These are phyloP conservation scores for Zalaria obscura DNA, from an alignment of 2,329 filamentous ascomycete species.

Conservation along the genomic window DNA sequence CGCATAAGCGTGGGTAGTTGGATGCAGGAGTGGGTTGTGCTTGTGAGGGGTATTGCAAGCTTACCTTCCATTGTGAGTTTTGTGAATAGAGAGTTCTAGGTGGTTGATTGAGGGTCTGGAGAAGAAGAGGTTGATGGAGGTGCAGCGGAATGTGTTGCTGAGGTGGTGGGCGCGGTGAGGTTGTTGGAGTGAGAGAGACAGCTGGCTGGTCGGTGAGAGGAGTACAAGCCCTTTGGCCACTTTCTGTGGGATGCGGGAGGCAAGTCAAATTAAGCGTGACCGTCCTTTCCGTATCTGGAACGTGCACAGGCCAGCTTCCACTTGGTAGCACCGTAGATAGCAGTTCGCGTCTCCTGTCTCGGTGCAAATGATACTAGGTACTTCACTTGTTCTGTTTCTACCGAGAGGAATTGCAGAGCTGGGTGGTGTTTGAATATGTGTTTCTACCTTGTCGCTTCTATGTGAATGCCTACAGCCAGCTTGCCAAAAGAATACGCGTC, in stretches of 20 bases:
- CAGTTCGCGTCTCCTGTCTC: no score
- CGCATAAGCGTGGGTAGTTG: neutral
- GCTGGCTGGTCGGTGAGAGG: neutral
- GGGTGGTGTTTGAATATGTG: no score
- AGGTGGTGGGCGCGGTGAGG: conserved; percentile 1
- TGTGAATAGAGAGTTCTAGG: conserved; percentile 4
- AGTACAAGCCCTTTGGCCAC: neutral
- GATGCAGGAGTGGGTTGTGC: neutral
- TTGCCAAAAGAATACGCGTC: no score
- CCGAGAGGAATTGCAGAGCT: no score
- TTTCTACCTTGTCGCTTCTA: no score
- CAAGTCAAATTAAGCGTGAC: neutral
- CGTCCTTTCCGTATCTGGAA: no score
- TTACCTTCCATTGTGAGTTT: conserved; percentile 19
- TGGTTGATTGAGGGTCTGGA: neutral
- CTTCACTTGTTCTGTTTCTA: no score
- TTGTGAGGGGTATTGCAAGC: conserved; percentile 6
- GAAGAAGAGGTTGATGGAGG: conserved; percentile 2
- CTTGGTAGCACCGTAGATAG: no score
- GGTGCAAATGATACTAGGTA: no score
- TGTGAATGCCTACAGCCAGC: no score
- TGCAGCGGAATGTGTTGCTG: conserved; percentile 4
- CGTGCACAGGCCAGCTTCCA: no score
- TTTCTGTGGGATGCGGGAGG: neutral
- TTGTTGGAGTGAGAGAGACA: conserved; percentile 1